phyloP scores from a whole-genome alignment of 2,329 filamentous ascomycete genomes.

The Drechslera avenae region DNA sequence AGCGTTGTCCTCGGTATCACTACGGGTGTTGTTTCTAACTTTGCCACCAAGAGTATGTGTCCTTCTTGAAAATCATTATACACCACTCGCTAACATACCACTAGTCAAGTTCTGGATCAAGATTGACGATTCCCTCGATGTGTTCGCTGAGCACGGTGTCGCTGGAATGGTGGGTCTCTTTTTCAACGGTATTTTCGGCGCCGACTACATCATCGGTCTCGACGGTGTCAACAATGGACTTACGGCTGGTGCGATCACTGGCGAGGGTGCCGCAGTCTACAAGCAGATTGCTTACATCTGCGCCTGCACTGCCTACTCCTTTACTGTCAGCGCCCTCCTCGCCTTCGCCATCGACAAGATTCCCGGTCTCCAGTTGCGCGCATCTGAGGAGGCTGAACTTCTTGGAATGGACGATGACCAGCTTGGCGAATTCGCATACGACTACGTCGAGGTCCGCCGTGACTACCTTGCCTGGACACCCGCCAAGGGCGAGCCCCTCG shows the following conservation, averaged over 20 bases:
- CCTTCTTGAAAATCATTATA: background rate
- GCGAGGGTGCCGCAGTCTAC: slow-evolving; percentile 75
- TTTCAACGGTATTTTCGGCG: slow-evolving; percentile 77
- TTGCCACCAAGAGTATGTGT: slow-evolving; percentile 81
- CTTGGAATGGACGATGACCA: slow-evolving; percentile 90
- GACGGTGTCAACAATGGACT: slow-evolving; percentile 74
- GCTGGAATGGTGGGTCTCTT: slow-evolving; percentile 82
- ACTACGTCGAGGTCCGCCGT: slow-evolving; percentile 86
- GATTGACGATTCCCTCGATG: slow-evolving; percentile 86
- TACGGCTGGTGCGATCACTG: slow-evolving; percentile 69
- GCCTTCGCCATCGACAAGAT: slow-evolving; percentile 76
- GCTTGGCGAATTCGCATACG: slow-evolving; percentile 87
- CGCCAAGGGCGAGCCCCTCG: slow-evolving; percentile 67
- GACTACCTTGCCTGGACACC: slow-evolving; percentile 90
- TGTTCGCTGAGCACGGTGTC: slow-evolving; percentile 87
- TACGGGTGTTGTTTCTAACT: slow-evolving; percentile 75
- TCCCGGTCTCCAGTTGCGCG: slow-evolving; percentile 78
- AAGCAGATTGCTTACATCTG: slow-evolving; percentile 79
- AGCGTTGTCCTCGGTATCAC: slow-evolving; percentile 65
- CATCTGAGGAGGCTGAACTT: slow-evolving; percentile 80
- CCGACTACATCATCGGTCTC: slow-evolving; percentile 73
- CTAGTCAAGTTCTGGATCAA: slow-evolving; percentile 74
- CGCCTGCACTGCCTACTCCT: slow-evolving; percentile 69
- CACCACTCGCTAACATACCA: slow-evolving; percentile 24
- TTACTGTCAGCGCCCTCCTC: slow-evolving; percentile 73